Conservation (phyloP, 2,329 filamentous ascomycete genomes). For the Botrytis squamosa region DNA sequence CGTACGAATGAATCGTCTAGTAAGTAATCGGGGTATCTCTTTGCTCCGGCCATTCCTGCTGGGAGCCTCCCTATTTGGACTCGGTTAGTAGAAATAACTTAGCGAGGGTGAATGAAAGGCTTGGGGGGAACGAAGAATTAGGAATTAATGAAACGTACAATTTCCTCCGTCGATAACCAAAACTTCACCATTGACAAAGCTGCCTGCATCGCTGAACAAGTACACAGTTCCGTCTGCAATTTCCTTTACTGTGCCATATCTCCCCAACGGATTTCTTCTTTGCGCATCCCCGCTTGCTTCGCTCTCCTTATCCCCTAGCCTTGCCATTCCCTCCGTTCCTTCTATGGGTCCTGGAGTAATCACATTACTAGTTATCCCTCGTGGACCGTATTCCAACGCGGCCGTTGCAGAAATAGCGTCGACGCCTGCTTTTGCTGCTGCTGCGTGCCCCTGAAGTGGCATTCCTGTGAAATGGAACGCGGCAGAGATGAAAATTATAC, state of each 20-base stretch:
- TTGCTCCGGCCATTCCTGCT: constrained; percentile 26
- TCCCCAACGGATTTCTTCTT: constrained; percentile 65
- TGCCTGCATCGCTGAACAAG: constrained; percentile 80
- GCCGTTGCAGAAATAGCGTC: constrained; percentile 80
- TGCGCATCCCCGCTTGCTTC: constrained; percentile 31
- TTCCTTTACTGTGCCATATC: constrained; percentile 78
- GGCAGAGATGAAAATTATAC: constrained; percentile 87
- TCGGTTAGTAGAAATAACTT: neutral
- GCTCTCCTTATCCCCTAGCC: constrained; percentile 46
- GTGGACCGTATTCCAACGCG: constrained; percentile 85
- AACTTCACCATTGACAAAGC: constrained; percentile 80
- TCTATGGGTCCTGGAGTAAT: constrained; percentile 78
- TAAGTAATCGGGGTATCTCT: constrained; percentile 36
- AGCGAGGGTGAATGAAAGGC: neutral
- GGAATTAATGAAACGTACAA: constrained; percentile 22
- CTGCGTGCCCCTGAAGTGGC: constrained; percentile 85
- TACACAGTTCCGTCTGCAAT: constrained; percentile 92
- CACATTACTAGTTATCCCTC: constrained; percentile 82
- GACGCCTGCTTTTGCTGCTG: constrained; percentile 86
- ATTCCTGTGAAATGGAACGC: constrained; percentile 88
- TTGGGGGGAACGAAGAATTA: neutral
- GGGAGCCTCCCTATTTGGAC: constrained; percentile 27
- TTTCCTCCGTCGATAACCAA: constrained; percentile 66
- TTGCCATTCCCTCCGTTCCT: constrained; percentile 77
- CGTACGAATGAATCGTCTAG: constrained; percentile 31